Conservation (phyloP, 805 yeast species). For the Candida vartiovaarae region DNA sequence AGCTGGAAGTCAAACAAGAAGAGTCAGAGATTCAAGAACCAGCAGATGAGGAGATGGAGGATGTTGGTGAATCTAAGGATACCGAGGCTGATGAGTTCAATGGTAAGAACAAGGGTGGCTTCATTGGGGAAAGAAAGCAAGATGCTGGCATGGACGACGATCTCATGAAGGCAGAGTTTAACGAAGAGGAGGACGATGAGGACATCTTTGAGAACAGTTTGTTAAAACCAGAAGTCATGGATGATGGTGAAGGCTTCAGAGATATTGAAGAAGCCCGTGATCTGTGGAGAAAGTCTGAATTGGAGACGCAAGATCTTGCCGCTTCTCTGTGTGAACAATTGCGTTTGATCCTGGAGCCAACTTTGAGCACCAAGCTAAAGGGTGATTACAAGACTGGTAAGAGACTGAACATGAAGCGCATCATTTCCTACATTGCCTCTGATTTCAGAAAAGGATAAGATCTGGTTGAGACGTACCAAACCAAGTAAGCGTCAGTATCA, state of each 20-base stretch:
- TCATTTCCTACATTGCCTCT: conserved; percentile 95
- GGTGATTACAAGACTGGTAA: conserved; percentile 99
- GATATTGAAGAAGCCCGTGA: conserved; percentile 60
- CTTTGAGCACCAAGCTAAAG: conserved; percentile 85
- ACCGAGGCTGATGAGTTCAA: conserved; percentile 38
- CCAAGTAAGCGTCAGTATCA: conserved; percentile 97
- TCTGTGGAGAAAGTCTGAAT: conserved; percentile 78
- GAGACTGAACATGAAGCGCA: conserved; percentile 93
- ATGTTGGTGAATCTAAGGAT: conserved; percentile 24
- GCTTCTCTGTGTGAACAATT: conserved; percentile 88
- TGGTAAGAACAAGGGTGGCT: conserved; percentile 43
- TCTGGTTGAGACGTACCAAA: conserved; percentile 95
- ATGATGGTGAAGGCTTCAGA: conserved; percentile 33
- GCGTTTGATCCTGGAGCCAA: conserved; percentile 89
- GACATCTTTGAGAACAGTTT: conserved; percentile 19
- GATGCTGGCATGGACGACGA: conserved; percentile 28
- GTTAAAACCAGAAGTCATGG: conserved; percentile 18
- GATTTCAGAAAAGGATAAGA: conserved; percentile 94
- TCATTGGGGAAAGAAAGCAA: conserved; percentile 39
- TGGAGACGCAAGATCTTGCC: conserved; percentile 81
- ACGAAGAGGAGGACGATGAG: conserved; percentile 17
- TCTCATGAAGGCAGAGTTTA: conserved; percentile 23
- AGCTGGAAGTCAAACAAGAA: conserved; percentile 26
- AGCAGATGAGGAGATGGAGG: conserved; percentile 21
- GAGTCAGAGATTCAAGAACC: conserved; percentile 24